phyloP scores from a whole-genome alignment of 352 stramenopile genomes.

The Globisporangium rhizosaccharum region DNA sequence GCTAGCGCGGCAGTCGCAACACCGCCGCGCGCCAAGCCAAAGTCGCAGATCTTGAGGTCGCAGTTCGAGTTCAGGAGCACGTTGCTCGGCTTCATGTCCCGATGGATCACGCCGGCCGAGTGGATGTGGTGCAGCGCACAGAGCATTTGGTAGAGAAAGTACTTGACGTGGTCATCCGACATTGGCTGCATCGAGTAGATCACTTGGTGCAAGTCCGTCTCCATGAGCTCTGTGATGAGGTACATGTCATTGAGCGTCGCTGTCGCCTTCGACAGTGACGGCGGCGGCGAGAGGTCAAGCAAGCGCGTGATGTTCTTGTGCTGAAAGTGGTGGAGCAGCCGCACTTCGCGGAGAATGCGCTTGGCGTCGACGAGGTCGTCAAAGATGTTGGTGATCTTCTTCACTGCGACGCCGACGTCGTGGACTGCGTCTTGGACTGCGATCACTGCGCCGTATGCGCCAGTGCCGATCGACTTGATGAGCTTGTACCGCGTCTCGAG shows the following conservation, averaged over 20 bases:
- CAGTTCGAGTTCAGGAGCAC: slow-evolving; percentile 79
- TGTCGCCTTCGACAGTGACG: slow-evolving; percentile 69
- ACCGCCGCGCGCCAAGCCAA: slow-evolving; percentile 82
- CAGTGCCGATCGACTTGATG: slow-evolving; percentile 85
- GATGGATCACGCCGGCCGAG: slow-evolving; percentile 85
- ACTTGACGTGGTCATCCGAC: slow-evolving; percentile 86
- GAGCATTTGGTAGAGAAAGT: slow-evolving; percentile 83
- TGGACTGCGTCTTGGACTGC: slow-evolving; percentile 58
- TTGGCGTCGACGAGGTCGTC: slow-evolving; percentile 98
- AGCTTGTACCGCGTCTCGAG: slow-evolving; percentile 85
- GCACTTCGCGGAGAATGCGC: slow-evolving; percentile 94
- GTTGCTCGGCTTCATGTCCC: slow-evolving; percentile 82
- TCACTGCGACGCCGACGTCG: slow-evolving; percentile 84
- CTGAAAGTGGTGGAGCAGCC: slow-evolving; percentile 78
- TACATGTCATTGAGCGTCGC: slow-evolving; percentile 95
- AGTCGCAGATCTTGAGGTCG: slow-evolving; percentile 91
- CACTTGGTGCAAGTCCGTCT: slow-evolving; percentile 95
- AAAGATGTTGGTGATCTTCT: slow-evolving; percentile 93
- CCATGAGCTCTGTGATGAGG: slow-evolving; percentile 95
- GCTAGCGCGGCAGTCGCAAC: slow-evolving; percentile 76
- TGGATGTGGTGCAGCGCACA: slow-evolving; percentile 91
- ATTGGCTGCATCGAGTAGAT: slow-evolving; percentile 93
- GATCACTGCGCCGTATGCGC: slow-evolving; percentile 89
- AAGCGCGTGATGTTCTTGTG: slow-evolving; percentile 93
- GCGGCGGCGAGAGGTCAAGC: slow-evolving; percentile 88